Base-by-base conservation (phyloP, 208 protist species). In the Acanthamoeba triangularis region DNA sequence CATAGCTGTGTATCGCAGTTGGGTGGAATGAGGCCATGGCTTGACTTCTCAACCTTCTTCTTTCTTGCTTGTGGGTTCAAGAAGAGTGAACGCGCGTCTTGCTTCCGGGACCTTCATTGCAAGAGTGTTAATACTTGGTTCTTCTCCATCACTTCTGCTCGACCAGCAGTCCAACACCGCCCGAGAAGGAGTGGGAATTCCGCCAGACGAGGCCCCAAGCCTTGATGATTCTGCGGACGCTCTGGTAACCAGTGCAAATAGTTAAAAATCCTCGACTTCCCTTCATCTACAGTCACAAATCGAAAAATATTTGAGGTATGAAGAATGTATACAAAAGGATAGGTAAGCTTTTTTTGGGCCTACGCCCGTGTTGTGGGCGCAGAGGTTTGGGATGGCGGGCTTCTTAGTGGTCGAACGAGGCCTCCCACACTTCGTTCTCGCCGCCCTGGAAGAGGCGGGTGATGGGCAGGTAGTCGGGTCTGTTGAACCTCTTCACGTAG, bases 361-460 rank as follows among this genome's bases (percentile, higher is more conserved):
- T n/a, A n/a, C n/a, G n/a, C n/a, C n/a, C n/a, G n/a, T n/a, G n/a
- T n/a, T n/a, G n/a, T n/a, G n/a, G n/a, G n/a, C 49, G 49, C 49
- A 52, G 49, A 52, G 49, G 49, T 52, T 4, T 11, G 11, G 11
- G 63, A 72, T n/a, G n/a, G n/a, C n/a, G n/a, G n/a, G n/a, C 8
- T 25, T 33, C 76, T 90, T 90, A 69, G 30, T 30, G 61, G 59
- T 92, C 85, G 61, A 92, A 92, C 47, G 59, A 76, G 18, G 33
- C 37, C 13, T 65, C n/a, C 33, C 72, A 92, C 41, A 92, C 85
- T 56, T 92, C 85, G 85, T 92, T 92, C 59, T 92, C 85, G 47
- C 85, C 85, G 37, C 90, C 90, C 56, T 94, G 54, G 74, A 61
- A 80, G 74, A 94, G 3, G 54, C 61, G 90, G n/a, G 90, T 67